Conservation (phyloP, 139 green algal species). For the Tetraselmis striata region DNA sequence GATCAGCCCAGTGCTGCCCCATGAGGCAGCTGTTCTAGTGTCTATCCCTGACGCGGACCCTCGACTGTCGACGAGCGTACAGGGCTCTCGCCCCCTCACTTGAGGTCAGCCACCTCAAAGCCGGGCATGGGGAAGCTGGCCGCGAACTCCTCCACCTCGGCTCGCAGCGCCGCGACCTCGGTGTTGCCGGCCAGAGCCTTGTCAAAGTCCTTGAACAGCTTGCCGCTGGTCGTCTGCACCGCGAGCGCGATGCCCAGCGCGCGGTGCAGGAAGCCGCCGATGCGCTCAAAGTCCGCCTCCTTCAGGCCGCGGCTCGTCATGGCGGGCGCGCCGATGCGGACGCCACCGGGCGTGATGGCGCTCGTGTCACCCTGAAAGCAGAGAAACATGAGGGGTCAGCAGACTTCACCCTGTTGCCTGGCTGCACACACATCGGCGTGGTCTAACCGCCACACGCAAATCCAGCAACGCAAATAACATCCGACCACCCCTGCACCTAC, state of each 20-base stretch:
- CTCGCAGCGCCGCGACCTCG: slow-evolving; percentile 23
- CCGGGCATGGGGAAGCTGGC: slow-evolving; percentile 47
- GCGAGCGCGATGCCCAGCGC: slow-evolving; percentile 34
- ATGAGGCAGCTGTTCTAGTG: no score
- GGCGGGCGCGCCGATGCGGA: slow-evolving; percentile 74
- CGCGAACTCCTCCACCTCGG: slow-evolving; percentile 41
- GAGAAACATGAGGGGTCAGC: no score
- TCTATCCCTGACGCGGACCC: no score
- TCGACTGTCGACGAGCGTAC: no score
- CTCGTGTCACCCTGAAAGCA: slow-evolving; percentile 71
- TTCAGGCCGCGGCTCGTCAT: slow-evolving; percentile 72
- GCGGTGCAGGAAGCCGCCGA: slow-evolving; percentile 66
- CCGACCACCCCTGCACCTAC: no score
- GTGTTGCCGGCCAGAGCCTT: slow-evolving; percentile 36
- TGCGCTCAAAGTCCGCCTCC: slow-evolving; percentile 61
- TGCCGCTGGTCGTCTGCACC: slow-evolving; percentile 69
- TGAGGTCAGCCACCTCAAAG: slow-evolving; percentile 33
- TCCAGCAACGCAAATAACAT: no score
- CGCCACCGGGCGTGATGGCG: slow-evolving; percentile 71
- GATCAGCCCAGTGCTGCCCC: no score
- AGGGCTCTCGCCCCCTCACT: no score
- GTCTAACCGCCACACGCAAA: no score
- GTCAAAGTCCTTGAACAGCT: slow-evolving; percentile 82
- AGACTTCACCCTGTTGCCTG: no score
- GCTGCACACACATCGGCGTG: no score